Evolutionary conservation across 2,329 filamentous ascomycete species (phyloP), one percentile per base, ranked within the genome.

Genomic region (Exutisphaerella laricina): DNA sequence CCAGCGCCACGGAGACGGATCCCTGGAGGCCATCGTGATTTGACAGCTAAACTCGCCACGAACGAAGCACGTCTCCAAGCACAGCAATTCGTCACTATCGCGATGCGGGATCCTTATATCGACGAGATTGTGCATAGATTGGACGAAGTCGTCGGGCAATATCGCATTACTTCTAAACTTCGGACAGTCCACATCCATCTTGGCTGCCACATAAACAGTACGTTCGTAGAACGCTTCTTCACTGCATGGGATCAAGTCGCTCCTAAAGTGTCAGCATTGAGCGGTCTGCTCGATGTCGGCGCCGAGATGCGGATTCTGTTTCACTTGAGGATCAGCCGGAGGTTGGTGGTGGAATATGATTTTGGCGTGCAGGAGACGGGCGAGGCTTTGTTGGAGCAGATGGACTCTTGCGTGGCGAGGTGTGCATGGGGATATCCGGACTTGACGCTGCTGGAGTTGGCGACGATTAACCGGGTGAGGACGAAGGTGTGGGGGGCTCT

Each of bases 211-310:
- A 49, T 39, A 4, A 44, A 47, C 16, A 44, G 49, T 18, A 41
- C 45, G 4, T 51, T 51, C 30, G n/a, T 47, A 5, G 49, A 49
- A 10, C 39, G 49, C 5, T 45, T 51, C 41, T 47, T 43, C 21
- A 36, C 38, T 1, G 43, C 46, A 6, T 51, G 49, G 49, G 21
- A 28, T 10, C 43, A 47, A 18, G 30, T 49, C 9, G 18, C 36
- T 8, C 41, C 41, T 8, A 35, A 34, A 12, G 18, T 51, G n/a
- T 23, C 17, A 6, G 8, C 38, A 4, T 14, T 49, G n/a, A 17
- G 25, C 9, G 29, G 16, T 12, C 10, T 12, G 17, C 3, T 34
- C 8, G 23, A 7, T 13, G 3, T 23, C 18, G 33, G 33, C 4
- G 21, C 33, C 7, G 46, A 49, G 4, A 14, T 49, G 17, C 46